These are phyloP conservation scores for Schwanniomyces vanrijiae DNA, from an alignment of 805 yeast genomes.

Conservation along the genomic window DNA sequence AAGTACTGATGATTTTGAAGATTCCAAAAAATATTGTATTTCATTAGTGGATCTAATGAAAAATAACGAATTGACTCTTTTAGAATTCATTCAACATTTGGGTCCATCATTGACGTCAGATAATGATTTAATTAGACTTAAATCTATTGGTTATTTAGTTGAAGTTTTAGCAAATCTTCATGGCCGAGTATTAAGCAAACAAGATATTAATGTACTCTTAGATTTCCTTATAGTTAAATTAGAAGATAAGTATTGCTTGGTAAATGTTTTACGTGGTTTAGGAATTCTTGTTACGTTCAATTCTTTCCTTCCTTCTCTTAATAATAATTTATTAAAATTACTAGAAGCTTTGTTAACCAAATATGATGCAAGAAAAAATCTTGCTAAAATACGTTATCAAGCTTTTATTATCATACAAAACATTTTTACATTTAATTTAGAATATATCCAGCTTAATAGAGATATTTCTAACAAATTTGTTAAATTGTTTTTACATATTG, in stretches of 20 bases:
- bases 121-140: conserved; percentile 50
- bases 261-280: conserved; percentile 56
- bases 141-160: conserved; percentile 43
- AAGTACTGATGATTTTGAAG: conserved; percentile 21
- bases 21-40: conserved; percentile 14
- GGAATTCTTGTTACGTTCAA: conserved; percentile 50
- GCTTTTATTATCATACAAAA: conserved; percentile 50
- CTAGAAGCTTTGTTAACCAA: conserved; percentile 31
- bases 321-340: conserved; percentile 34
- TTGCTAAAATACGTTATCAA: conserved; percentile 62
- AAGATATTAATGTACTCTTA: conserved; percentile 50
- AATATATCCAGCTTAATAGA: conserved; percentile 14
- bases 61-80: conserved; percentile 30
- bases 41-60: conserved; percentile 24
- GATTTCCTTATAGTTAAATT: conserved; percentile 66
- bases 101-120: conserved; percentile 67
- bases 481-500: conserved; percentile 60
- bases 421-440: conserved; percentile 24
- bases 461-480: conserved; percentile 44
- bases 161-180: conserved; percentile 27
- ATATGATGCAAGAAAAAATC: conserved; percentile 56
- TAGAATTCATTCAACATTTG: conserved; percentile 55
- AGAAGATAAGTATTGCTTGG: conserved; percentile 58
- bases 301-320: conserved; percentile 36
- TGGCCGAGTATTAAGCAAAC: conserved; percentile 31